Base-by-base conservation (phyloP, 2,329 filamentous ascomycete species). In the Monosporascus ibericus region DNA sequence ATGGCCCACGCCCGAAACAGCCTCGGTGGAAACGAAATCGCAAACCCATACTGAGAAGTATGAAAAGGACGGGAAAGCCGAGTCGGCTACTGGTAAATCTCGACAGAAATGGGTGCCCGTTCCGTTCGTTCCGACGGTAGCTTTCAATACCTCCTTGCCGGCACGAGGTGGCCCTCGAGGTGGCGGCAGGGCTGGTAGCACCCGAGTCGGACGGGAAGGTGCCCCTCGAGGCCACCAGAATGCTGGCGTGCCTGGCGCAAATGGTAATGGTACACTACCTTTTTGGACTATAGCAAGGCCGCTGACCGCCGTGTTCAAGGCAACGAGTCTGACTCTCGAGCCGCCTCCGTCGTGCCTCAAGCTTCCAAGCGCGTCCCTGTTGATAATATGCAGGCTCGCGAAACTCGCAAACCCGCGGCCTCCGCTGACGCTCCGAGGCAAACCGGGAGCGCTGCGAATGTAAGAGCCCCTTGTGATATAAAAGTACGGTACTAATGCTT, bases 1-100 rank as follows among this genome's bases (percentile, higher is more conserved):
- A 20, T 99, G 94, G 94, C 94, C 94, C 17, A 97, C 92, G 3
- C 91, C 91, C 0, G 90, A 96, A 61, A 85, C 79, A 48, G 87
- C 85, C 2, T 82, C 86, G 49, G 84, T 86, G 48, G 90, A 94
- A 60, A 82, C 88, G 56, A 89, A 88, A 71, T 85, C 86, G 64
- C 91, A 90, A 69, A 72, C 77, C 2, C 76, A 82, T 50, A 79
- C 85, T 51, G 90, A 90, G 69, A 73, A 75, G 50, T 70, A 75
- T 34, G 75, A 82, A 22, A 77, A 78, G 14, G 78, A 83, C 46
- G 86, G 89, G 56, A 79, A 84, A 56, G 84, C 80, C n/a, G 72
- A 83, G 51, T 62, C 77, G 65, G 62, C 68, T 60, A 61, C 72
- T 54, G 63, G 64, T 48, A 80, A 80, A 63, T 64, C 72, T 24